Evolutionary conservation across 2,329 filamentous ascomycete species (phyloP), one percentile per base, ranked within the genome.

Genomic region (Stemphylium lycopersici): DNA sequence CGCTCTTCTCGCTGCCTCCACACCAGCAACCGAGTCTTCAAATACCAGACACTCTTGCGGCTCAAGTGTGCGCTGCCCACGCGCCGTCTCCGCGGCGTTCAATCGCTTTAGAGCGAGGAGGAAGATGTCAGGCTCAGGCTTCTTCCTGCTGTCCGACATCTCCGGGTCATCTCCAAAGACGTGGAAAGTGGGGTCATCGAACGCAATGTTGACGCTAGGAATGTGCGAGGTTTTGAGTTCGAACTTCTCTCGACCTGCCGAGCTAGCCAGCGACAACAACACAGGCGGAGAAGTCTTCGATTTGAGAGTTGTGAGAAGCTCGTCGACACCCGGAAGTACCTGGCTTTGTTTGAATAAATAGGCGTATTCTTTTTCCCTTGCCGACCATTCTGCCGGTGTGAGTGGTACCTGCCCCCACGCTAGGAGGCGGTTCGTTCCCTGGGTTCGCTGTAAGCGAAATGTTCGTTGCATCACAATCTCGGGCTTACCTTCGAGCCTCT

Each of bases 341-440:
- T 44, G 44, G 47, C 49, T 64, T 1, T 52, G 51, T 6, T 20
- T 49, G 51, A 67, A 67, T 4, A 59, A 48, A 31, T 59, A 41
- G 2, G 48, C 52, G 18, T 58, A 18, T 2, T 38, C 31, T 6
- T 53, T 53, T 12, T 61, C 61, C 38, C 55, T 54, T 10, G 53
- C 43, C 29, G 59, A 58, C 59, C 59, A 67, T 51, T 67, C 53
- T 1, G 41, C 32, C 4, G 55, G 36, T 8, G 63, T 51, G 34
- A 66, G 61, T 12, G 55, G 54, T 26, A 67, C 40, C 33, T 65
- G 50, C 2, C 63, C 63, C 61, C 61, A 67, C 11, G 65, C 48
- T 22, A 67, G 50, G 12, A 66, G 52, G 10, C 61, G 58, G 16
- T 47, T 51, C 13, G 62, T 65, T 26, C 63, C 63, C 62, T 66